Evolutionary conservation across 2,329 filamentous ascomycete species (phyloP).

Genomic region (Chaetomium olivaceum): DNA sequence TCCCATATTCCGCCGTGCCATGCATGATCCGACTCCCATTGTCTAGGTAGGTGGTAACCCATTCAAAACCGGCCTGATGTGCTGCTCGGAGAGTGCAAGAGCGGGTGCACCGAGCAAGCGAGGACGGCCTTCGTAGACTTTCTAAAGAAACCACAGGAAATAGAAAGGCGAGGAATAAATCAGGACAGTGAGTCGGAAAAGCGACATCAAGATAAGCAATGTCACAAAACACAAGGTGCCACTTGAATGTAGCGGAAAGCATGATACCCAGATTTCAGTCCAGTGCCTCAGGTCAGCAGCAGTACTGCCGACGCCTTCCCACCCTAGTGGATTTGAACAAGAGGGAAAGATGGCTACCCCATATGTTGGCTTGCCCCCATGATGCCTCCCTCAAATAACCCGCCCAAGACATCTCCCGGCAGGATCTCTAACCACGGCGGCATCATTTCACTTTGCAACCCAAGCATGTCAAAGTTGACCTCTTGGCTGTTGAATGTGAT

Average conservation of each 20-base stretch:
- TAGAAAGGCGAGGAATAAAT: not conserved
- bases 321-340: not conserved
- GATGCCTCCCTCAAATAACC: slow-evolving; percentile 48
- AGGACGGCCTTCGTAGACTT: not conserved
- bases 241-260: slow-evolving; percentile 2
- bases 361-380: slow-evolving; percentile 22
- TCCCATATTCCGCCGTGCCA: not conserved
- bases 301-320: not conserved
- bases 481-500: slow-evolving; percentile 78
- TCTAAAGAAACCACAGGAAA: not conserved
- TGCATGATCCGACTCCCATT: not conserved
- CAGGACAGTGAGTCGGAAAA: not conserved
- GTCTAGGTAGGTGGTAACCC: not conserved
- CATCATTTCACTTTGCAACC: slow-evolving; percentile 64
- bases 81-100: not conserved
- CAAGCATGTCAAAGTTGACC: slow-evolving; percentile 70
- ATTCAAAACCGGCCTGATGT: not conserved
- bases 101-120: not conserved
- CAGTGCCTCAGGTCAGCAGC: not conserved
- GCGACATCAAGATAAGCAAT: not conserved
- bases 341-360: slow-evolving; percentile 3
- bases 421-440: slow-evolving; percentile 72
- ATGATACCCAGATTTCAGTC: not conserved
- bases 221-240: not conserved
- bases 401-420: slow-evolving; percentile 63